phyloP scores from a whole-genome alignment of 208 protist genomes.

The Herpetomonas samuelpessoai region DNA sequence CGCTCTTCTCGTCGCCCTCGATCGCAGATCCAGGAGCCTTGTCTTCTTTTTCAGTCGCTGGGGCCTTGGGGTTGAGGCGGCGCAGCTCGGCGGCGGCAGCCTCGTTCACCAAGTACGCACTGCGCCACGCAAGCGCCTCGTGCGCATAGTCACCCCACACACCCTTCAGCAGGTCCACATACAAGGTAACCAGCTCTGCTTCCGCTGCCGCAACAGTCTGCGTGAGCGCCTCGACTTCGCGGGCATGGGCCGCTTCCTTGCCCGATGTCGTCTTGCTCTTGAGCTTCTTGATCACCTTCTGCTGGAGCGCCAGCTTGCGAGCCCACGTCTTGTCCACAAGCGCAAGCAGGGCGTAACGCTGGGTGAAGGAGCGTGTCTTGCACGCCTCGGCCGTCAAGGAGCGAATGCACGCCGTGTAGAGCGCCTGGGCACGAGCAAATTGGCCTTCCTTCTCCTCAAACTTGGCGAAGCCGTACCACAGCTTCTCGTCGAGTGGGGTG shows the following conservation, averaged over 20 bases:
- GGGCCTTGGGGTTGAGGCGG: background rate
- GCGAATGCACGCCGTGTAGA: conserved; percentile 48
- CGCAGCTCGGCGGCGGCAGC: background rate
- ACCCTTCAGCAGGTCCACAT: conserved; percentile 48
- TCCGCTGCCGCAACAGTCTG: conserved; percentile 15
- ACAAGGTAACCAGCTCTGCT: conserved; percentile 30
- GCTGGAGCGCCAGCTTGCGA: conserved; percentile 50
- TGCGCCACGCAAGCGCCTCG: conserved; percentile 68
- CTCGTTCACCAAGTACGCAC: conserved; percentile 8
- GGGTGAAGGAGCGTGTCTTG: conserved; percentile 42
- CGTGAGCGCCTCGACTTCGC: conserved; percentile 2
- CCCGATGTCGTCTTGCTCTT: background rate
- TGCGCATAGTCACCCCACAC: conserved; percentile 73
- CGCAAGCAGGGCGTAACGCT: conserved; percentile 70
- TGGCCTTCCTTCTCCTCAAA: conserved; percentile 70
- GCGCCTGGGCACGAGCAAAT: conserved; percentile 44
- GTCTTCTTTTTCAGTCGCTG: no score
- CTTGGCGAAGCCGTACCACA: conserved; percentile 74
- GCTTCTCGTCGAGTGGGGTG: conserved; percentile 49
- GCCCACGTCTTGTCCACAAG: conserved; percentile 72
- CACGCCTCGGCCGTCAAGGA: conserved; percentile 48
- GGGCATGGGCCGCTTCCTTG: background rate
- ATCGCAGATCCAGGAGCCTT: background rate
- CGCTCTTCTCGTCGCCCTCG: conserved; percentile 16
- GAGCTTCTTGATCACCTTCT: conserved; percentile 25